Evolutionary conservation across 2,329 filamentous ascomycete species (phyloP).

Genomic region (Fusarium euwallaceae): DNA sequence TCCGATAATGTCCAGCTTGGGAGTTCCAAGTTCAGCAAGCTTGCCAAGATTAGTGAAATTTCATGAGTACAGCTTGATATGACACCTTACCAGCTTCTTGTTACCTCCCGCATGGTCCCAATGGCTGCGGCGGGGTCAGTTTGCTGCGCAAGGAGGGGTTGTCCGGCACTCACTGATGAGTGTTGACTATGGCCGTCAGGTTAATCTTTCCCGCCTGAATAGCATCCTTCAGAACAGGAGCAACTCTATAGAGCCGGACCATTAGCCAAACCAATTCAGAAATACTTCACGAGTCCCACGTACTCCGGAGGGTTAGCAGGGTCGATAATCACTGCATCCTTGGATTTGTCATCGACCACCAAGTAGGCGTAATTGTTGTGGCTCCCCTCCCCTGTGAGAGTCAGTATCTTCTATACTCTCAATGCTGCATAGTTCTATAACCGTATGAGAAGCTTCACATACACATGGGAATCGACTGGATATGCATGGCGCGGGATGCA

Average conservation of each 20-base stretch:
- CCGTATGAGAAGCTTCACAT: constrained; percentile 53
- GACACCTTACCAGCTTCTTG: constrained; percentile 74
- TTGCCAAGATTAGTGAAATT: constrained; percentile 28
- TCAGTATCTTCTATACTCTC: constrained; percentile 15
- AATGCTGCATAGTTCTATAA: background rate
- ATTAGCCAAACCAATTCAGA: constrained; percentile 13
- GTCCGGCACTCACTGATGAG: constrained; percentile 81
- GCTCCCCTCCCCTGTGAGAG: constrained; percentile 75
- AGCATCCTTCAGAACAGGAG: constrained; percentile 78
- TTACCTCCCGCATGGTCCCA: constrained; percentile 97
- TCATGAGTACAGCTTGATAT: background rate
- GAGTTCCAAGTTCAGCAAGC: constrained; percentile 63
- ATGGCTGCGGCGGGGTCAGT: constrained; percentile 70
- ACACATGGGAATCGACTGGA: constrained; percentile 92
- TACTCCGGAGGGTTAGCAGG: constrained; percentile 84
- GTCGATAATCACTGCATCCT: constrained; percentile 84
- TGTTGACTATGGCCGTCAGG: constrained; percentile 92
- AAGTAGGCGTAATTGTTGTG: constrained; percentile 90
- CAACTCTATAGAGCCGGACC: constrained; percentile 59
- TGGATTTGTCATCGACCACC: constrained; percentile 81
- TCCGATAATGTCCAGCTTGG: constrained; percentile 82
- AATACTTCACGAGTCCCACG: constrained; percentile 44
- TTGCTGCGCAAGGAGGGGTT: background rate
- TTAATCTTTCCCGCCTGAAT: constrained; percentile 81
- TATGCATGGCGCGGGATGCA: constrained; percentile 73